These are phyloP conservation scores for Raphanus hybrid DNA, from an alignment of 441 rosid species.

Conservation along the genomic window DNA sequence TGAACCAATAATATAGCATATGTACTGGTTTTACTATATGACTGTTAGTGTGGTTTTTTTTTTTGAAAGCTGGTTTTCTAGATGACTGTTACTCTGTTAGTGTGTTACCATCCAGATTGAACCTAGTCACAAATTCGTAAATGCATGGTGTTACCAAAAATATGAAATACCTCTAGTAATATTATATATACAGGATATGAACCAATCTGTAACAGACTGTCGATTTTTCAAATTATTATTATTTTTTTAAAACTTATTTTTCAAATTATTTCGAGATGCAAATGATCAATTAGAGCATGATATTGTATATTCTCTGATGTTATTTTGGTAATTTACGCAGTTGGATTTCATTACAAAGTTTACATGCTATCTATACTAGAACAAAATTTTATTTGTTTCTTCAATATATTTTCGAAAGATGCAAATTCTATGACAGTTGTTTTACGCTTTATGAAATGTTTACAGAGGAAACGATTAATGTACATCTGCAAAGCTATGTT, in stretches of 20 bases:
- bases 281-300: neutral
- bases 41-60: too few species aligned
- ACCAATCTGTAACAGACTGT: neutral
- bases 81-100: neutral
- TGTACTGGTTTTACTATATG: neutral
- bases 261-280: neutral
- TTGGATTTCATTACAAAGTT: constrained; percentile 7
- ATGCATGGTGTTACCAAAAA: neutral
- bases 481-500: constrained; percentile 17
- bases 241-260: neutral
- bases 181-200: neutral
- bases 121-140: neutral
- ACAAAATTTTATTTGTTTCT: neutral
- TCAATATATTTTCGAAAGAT: constrained; percentile 4
- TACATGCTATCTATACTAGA: neutral
- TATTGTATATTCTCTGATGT: constrained; percentile 1
- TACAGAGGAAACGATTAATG: constrained; percentile 2
- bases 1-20: neutral
- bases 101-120: neutral
- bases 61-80: neutral
- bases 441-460: neutral
- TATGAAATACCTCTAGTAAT: neutral
- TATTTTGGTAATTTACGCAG: neutral
- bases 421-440: neutral
- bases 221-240: neutral